phyloP scores from a whole-genome alignment of 1,284 basidiomycete species.

The Moniliophthora roreri region DNA sequence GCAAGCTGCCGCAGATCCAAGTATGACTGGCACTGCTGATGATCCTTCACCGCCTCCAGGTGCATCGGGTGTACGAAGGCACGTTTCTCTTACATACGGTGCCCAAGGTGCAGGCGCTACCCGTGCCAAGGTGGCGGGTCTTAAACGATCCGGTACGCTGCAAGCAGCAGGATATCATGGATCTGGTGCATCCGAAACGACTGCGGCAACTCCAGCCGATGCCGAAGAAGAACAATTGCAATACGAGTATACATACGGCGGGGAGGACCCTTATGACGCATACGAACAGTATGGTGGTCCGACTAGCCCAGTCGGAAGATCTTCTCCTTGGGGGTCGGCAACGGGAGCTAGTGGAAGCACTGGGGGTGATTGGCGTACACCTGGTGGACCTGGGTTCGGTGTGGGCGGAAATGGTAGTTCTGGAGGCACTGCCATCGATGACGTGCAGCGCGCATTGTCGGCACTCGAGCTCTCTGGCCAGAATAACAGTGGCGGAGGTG shows the following conservation, averaged over 20 bases:
- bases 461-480: constrained; percentile 56
- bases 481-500: constrained; percentile 24
- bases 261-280: constrained; percentile 50
- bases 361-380: constrained; percentile 61
- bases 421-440: constrained; percentile 51
- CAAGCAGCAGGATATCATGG: constrained; percentile 48
- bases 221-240: constrained; percentile 65
- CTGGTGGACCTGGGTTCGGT: constrained; percentile 32
- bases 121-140: constrained; percentile 45
- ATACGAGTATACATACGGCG: constrained; percentile 54
- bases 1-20: constrained; percentile 26
- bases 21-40: constrained; percentile 26
- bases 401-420: constrained; percentile 20
- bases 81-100: constrained; percentile 76
- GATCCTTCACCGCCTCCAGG: constrained; percentile 71
- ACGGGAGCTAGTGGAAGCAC: constrained; percentile 7
- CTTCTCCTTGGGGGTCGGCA: constrained; percentile 61
- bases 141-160: constrained; percentile 75
- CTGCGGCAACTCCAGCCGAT: constrained; percentile 43
- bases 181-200: constrained; percentile 36
- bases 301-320: constrained; percentile 61
- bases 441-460: constrained; percentile 72
- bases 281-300: constrained; percentile 56
- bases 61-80: constrained; percentile 67
- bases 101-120: constrained; percentile 45